phyloP scores from a whole-genome alignment of 2,329 filamentous ascomycete genomes.

The Ophiostoma montium region DNA sequence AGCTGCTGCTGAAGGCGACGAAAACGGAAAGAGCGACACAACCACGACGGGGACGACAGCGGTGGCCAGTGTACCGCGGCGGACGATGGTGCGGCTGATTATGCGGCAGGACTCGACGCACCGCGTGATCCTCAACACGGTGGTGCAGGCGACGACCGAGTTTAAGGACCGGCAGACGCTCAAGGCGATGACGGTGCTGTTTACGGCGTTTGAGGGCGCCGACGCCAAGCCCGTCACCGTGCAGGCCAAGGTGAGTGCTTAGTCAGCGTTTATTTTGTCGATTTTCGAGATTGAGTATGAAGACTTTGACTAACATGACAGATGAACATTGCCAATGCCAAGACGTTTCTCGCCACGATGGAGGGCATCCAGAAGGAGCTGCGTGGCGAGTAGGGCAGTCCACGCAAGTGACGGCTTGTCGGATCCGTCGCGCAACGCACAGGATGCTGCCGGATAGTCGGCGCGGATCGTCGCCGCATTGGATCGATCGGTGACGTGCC shows the following conservation, averaged over 20 bases:
- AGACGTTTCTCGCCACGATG: constrained; percentile 36
- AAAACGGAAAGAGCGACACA: constrained; percentile 13
- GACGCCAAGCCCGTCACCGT: constrained; percentile 42
- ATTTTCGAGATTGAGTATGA: too few relatives aligned
- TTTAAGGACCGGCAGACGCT: constrained; percentile 65
- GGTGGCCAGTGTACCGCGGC: constrained; percentile 13
- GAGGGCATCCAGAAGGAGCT: constrained; percentile 37
- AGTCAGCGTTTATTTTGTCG: too few relatives aligned
- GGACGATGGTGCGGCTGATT: constrained; percentile 56
- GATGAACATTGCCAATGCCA: constrained; percentile 41
- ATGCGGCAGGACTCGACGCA: constrained; percentile 87
- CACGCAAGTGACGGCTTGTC: too few relatives aligned
- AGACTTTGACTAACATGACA: constrained; percentile 17
- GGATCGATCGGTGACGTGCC: too few relatives aligned
- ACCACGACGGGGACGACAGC: constrained; percentile 13
- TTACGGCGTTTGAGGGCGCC: constrained; percentile 46
- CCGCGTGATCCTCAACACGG: constrained; percentile 74
- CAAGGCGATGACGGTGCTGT: constrained; percentile 55
- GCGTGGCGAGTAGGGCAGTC: constrained; percentile 15
- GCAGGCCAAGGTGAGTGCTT: constrained; percentile 45
- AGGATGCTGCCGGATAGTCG: too few relatives aligned
- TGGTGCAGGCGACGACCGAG: constrained; percentile 62
- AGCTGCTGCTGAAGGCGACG: constrained; percentile 12
- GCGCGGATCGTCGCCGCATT: too few relatives aligned
- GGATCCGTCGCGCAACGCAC: too few relatives aligned